Percentiles rank a stretch among this genome's conserved stretches.
Evolutionary conservation across 345 rosid genomes (phyloP).

Genomic region (Camelina laxa): DNA sequence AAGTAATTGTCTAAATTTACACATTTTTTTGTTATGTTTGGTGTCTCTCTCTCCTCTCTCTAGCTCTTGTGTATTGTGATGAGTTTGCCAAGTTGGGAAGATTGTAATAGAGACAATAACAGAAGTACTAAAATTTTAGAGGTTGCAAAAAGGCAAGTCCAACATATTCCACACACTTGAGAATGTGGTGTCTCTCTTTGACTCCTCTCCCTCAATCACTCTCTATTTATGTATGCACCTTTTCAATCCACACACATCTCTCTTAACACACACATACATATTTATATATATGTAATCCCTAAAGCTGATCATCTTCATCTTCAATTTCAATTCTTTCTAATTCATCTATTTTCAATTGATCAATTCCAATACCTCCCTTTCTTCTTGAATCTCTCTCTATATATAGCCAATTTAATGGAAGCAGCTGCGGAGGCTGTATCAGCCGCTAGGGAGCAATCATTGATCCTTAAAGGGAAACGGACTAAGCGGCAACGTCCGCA

Average conservation of each 20-base stretch:
- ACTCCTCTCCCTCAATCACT: constrained; percentile 46
- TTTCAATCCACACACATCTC: constrained; percentile 46
- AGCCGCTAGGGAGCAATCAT: constrained; percentile 46
- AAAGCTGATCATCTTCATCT: constrained; percentile 32
- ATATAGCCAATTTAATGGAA: constrained; percentile 44
- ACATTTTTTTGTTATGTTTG: constrained; percentile 21
- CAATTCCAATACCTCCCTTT: background rate
- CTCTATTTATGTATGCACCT: constrained; percentile 45
- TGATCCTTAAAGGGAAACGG: constrained; percentile 72
- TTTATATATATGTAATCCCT: constrained; percentile 30
- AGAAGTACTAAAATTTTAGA: constrained; percentile 47
- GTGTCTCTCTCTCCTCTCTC: constrained; percentile 39
- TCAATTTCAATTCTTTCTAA: constrained; percentile 23
- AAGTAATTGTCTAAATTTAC: constrained; percentile 46
- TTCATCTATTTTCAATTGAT: background rate
- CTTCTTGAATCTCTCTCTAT: constrained; percentile 24
- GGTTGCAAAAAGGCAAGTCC: constrained; percentile 48
- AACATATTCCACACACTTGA: constrained; percentile 49
- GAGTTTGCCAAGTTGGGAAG: constrained; percentile 48
- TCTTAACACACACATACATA: constrained; percentile 30
- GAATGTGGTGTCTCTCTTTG: constrained; percentile 49
- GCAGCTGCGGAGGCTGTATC: constrained; percentile 47
- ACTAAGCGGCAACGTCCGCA: constrained; percentile 75
- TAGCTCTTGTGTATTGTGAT: constrained; percentile 42
- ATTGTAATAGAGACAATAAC: constrained; percentile 44